Evolutionary conservation across 257 asterid genomes (phyloP), one percentile per base, ranked within the genome.

Genomic region (Salvia rosmarinus): DNA sequence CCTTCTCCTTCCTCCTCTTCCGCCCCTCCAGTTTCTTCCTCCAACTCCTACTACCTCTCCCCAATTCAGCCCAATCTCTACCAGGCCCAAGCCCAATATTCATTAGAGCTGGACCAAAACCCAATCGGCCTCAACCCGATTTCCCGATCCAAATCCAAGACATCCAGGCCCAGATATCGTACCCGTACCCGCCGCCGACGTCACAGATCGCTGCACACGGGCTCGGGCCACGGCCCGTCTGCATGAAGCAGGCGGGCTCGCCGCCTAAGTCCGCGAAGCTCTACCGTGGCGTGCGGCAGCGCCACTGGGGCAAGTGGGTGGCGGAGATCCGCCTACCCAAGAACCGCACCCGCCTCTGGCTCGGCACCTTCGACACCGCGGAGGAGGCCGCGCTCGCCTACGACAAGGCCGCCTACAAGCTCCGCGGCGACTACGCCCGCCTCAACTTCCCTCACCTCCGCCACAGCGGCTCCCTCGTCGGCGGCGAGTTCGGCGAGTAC

Each of bases 251-350:
- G 16, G 17, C 71, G 3, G 91, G 87, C 17, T 70, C 90, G 10
- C 88, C 95, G 1, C 85, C 91, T 1, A 89, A 89, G 87, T 92
- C 98, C 82, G 79, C 75, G 4, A 94, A 94, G 78, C 96, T 91
- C 9, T 94, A 94, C 89, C 72, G 99, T 37, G 99, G 99, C 1
- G 99, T 94, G n/a, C 81, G 99, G 74, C 99, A 94, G 77, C 89
- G 99, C 5, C 99, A 94, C 89, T 94, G 99, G 99, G 99, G 99
- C 0, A 94, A 94, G 68, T 94, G 98, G 98, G 98, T 94, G 25
- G 98, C 97, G 2, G 98, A 93, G 87, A 93, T 93, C 82, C 94
- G 98, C 4, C 71, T 93, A 37, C 98, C 98, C 0, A 86, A 83
- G 89, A 90, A 88, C 87, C 89, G 98, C 0, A 89, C 91, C 57